A percentile compares a stretch with the other conserved stretches of the same genome.
These are phyloP conservation scores for Chaetomium sp. DNA, from an alignment of 2,329 filamentous ascomycete genomes.

Conservation along the genomic window DNA sequence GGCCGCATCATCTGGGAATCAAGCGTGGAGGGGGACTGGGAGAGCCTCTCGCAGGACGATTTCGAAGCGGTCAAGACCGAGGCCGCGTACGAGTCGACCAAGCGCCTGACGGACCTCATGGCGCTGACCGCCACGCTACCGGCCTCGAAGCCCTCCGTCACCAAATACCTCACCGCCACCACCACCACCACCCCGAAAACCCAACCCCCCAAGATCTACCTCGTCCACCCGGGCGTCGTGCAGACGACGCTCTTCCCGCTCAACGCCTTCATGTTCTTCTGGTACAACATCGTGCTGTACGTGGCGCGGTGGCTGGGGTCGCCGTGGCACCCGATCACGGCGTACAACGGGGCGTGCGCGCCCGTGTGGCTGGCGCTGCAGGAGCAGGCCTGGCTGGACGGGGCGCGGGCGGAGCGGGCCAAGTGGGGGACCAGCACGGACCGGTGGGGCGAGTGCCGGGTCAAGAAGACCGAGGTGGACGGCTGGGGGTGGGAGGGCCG, in stretches of 20 bases:
- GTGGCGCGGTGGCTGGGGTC: constrained; percentile 77
- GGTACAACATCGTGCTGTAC: constrained; percentile 69
- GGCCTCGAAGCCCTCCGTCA: constrained; percentile 58
- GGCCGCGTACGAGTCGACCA: constrained; percentile 80
- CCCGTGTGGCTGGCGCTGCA: constrained; percentile 78
- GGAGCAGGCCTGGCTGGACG: constrained; percentile 63
- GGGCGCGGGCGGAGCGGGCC: constrained; percentile 53
- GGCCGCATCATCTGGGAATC: constrained; percentile 85
- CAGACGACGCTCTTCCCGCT: constrained; percentile 80
- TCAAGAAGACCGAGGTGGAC: constrained; percentile 79
- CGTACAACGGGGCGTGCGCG: constrained; percentile 75
- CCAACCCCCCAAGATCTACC: constrained; percentile 54
- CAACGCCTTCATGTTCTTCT: constrained; percentile 66
- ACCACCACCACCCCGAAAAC: constrained; percentile 24
- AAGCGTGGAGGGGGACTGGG: constrained; percentile 68
- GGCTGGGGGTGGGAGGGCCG: constrained; percentile 78
- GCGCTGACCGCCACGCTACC: constrained; percentile 72
- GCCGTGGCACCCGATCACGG: constrained; percentile 80
- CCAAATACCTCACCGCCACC: constrained; percentile 54
- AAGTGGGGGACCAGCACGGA: constrained; percentile 87
- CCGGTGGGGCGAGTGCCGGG: constrained; percentile 57
- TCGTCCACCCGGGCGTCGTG: constrained; percentile 85
- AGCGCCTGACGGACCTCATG: constrained; percentile 83
- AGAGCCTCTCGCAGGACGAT: constrained; percentile 66
- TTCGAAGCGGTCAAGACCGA: constrained; percentile 69